Evolutionary conservation across 2,329 filamentous ascomycete genomes (phyloP).

Genomic region (Allantophomopsis cytisporea): DNA sequence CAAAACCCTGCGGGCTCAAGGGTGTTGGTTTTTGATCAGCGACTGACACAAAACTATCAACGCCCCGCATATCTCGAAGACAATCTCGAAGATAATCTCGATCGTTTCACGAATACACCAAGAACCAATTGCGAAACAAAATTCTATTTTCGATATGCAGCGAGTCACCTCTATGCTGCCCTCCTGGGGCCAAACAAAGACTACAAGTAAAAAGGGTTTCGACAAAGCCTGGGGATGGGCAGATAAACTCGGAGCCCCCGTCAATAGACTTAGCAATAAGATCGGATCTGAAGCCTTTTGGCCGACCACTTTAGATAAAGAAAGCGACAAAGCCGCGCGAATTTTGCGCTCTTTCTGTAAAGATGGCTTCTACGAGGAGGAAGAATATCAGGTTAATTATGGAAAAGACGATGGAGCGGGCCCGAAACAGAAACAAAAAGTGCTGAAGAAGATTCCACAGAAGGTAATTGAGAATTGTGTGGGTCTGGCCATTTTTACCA

Average conservation of each 20-base stretch:
- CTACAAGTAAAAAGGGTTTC: slow-evolving; percentile 49
- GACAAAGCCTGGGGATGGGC: slow-evolving; percentile 57
- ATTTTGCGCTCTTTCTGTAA: slow-evolving; percentile 86
- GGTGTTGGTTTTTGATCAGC: too few relatives aligned
- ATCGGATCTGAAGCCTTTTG: slow-evolving; percentile 73
- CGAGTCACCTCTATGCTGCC: slow-evolving; percentile 18
- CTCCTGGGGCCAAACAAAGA: slow-evolving; percentile 40
- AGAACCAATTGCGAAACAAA: too few relatives aligned
- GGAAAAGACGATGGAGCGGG: slow-evolving; percentile 13
- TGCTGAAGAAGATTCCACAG: slow-evolving; percentile 71
- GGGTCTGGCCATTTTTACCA: slow-evolving; percentile 86
- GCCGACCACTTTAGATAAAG: slow-evolving; percentile 74
- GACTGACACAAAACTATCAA: too few relatives aligned
- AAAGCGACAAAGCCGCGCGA: slow-evolving; percentile 82
- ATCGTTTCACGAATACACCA: too few relatives aligned
- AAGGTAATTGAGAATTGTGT: slow-evolving; percentile 81
- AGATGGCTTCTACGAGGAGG: slow-evolving; percentile 55
- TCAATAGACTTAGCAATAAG: slow-evolving; percentile 73
- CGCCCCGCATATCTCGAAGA: too few relatives aligned
- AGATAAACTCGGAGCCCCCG: slow-evolving; percentile 59
- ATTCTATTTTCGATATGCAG: slow-evolving; percentile 13
- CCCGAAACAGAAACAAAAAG: slow-evolving; percentile 38
- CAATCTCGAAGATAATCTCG: too few relatives aligned
- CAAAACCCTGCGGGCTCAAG: too few relatives aligned
- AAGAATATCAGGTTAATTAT: slow-evolving; percentile 21